These are phyloP conservation scores for Dothideomycetidae sp. DNA, from an alignment of 2,329 filamentous ascomycete species.

Conservation along the genomic window DNA sequence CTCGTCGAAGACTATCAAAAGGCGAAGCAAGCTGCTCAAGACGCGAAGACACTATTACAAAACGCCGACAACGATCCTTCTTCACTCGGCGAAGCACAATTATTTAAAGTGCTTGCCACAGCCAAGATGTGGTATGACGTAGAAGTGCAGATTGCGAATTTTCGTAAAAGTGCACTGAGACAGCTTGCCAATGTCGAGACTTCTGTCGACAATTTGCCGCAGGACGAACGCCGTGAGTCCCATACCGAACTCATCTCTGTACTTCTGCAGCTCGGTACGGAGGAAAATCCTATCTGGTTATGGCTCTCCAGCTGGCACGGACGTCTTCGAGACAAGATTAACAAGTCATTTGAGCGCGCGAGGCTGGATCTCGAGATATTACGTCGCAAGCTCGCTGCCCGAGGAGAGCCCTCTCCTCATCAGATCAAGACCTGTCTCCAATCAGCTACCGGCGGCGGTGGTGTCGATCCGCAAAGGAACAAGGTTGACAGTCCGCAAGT, in stretches of 20 bases:
- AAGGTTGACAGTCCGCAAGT: slow-evolving; percentile 65
- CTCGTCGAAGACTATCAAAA: slow-evolving; percentile 75
- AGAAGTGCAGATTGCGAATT: slow-evolving; percentile 67
- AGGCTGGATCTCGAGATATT: slow-evolving; percentile 87
- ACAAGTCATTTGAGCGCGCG: slow-evolving; percentile 65
- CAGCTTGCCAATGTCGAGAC: slow-evolving; percentile 52
- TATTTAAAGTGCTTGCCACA: slow-evolving; percentile 75
- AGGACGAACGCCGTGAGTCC: slow-evolving; percentile 51
- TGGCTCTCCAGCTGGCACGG: slow-evolving; percentile 88
- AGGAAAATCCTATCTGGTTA: slow-evolving; percentile 92
- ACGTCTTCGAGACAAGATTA: slow-evolving; percentile 74
- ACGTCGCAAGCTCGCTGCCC: slow-evolving; percentile 61
- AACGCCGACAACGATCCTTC: slow-evolving; percentile 35
- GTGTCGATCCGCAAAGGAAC: slow-evolving; percentile 16
- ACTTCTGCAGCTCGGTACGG: slow-evolving; percentile 82
- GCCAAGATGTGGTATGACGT: slow-evolving; percentile 94
- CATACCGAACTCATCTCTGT: slow-evolving; percentile 85
- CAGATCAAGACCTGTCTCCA: slow-evolving; percentile 62
- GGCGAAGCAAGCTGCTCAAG: slow-evolving; percentile 68
- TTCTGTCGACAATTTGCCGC: slow-evolving; percentile 34
- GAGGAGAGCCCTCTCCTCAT: slow-evolving; percentile 55
- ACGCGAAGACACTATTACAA: slow-evolving; percentile 55
- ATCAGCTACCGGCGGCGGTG: slow-evolving; percentile 46
- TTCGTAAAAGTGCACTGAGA: slow-evolving; percentile 85
- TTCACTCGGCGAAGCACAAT: slow-evolving; percentile 58